Evolutionary conservation across 192 early-diverging fungal genomes (phyloP), one percentile per base, ranked within the genome.

Genomic region (Podila epicladia): DNA sequence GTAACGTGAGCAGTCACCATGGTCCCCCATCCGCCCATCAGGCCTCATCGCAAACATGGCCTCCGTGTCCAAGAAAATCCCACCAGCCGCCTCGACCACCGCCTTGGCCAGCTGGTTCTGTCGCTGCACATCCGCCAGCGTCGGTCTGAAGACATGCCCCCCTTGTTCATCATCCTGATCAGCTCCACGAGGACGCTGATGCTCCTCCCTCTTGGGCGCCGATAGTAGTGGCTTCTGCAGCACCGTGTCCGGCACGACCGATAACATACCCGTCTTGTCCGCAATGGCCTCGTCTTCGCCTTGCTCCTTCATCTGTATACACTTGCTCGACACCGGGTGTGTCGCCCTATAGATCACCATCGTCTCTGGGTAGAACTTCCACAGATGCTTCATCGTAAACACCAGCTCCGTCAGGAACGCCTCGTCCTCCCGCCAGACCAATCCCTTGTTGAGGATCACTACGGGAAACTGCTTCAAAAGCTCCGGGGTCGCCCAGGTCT

Each of bases 11-110:
- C 89, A 90, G 41, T 88, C 89, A 19, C 73, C 82, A 20, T 61
- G 59, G 15, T 85, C 85, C 9, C 87, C 89, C 64, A 90, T 76
- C 66, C 88, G 85, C 5, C 84, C 89, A 75, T 90, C 89, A 1
- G 84, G 82, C 28, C 87, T 75, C 37, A 75, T 57, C 50, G 83
- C 85, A 41, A 79, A 74, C 76, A 86, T 79, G 20, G 70, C 68
- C 24, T 82, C 87, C 24, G 88, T 65, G 65, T 90, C 86, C 57
- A 88, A 31, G 64, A 69, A 88, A n/a, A 90, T 72, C 2, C 89
- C 89, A 9, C 89, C 89, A 11, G 84, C 83, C 8, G 83, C 82
- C 61, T 88, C 84, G 31, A 88, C 83, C 49, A 88, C 74, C 20
- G 62, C 67, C 59, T 83, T 85, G 38, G 89, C 87, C 24, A 90